A percentile compares a stretch with the other conserved stretches of the same genome.
Evolutionary conservation across 805 yeast genomes (phyloP).

Genomic region (Kuraishia piskuri): DNA sequence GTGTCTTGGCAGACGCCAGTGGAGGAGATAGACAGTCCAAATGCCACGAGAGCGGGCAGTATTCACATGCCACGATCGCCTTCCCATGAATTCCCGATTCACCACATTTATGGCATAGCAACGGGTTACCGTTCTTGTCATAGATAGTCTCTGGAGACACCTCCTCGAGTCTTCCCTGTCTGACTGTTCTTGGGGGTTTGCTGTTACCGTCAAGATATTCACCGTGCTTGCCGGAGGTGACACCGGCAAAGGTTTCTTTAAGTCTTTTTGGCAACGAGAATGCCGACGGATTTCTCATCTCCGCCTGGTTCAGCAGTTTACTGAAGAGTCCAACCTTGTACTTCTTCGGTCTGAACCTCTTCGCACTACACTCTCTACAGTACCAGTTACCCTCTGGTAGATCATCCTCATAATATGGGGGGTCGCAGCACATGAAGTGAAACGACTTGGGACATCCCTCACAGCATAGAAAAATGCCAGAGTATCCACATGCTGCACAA

Average conservation of each 20-base stretch:
- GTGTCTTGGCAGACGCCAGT: conserved; percentile 56
- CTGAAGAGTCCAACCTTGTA: conserved; percentile 38
- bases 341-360: conserved; percentile 14
- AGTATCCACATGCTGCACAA: conserved; percentile 84
- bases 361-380: conserved; percentile 66
- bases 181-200: conserved; percentile 34
- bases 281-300: conserved; percentile 55
- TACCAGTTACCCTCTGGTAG: conserved; percentile 89
- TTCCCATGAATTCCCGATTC: conserved; percentile 52
- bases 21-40: conserved; percentile 81
- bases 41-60: conserved; percentile 81
- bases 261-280: conserved; percentile 61
- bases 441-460: conserved; percentile 89
- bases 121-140: conserved; percentile 61
- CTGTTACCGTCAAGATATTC: conserved; percentile 63
- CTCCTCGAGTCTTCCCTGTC: conserved; percentile 38
- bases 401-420: conserved; percentile 68
- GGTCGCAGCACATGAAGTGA: conserved; percentile 86
- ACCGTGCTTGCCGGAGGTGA: conserved; percentile 56
- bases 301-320: conserved; percentile 50
- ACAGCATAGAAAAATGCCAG: conserved; percentile 88
- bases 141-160: conserved; percentile 55
- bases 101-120: conserved; percentile 71
- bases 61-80: conserved; percentile 68
- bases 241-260: conserved; percentile 67